Evolutionary conservation across 768 basidiomycete genomes (phyloP).

Genomic region (Galerina marginata): DNA sequence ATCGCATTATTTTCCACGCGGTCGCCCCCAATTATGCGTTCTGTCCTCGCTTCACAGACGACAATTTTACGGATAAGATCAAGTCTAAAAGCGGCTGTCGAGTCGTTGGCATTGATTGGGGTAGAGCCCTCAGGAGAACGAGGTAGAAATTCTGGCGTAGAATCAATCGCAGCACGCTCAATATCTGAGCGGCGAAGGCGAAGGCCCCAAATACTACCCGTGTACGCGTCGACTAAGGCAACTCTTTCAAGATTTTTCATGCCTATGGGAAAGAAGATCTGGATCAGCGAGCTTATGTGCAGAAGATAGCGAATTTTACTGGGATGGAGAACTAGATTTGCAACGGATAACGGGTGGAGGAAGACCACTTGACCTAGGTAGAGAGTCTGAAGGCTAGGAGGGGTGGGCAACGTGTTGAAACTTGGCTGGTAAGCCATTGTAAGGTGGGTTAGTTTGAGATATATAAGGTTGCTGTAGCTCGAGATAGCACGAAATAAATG

Average conservation of each 20-base stretch:
- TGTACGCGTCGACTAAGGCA: constrained; percentile 58
- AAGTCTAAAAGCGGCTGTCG: not conserved
- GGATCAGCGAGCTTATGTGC: not conserved
- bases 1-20: constrained; percentile 33
- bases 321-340: constrained; percentile 32
- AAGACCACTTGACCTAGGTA: constrained; percentile 57
- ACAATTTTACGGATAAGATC: constrained; percentile 46
- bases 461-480: constrained; percentile 48
- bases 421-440: constrained; percentile 11
- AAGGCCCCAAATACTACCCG: constrained; percentile 62
- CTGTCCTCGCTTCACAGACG: constrained; percentile 55
- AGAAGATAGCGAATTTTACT: constrained; percentile 9
- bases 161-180: constrained; percentile 38
- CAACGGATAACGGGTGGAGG: constrained; percentile 45
- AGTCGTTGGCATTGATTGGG: not conserved
- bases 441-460: constrained; percentile 55
- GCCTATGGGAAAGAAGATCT: constrained; percentile 10
- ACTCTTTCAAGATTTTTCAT: constrained; percentile 36
- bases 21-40: constrained; percentile 60
- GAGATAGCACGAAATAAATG: constrained; percentile 45
- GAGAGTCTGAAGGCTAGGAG: constrained; percentile 47
- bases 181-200: constrained; percentile 56
- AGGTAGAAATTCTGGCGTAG: not conserved
- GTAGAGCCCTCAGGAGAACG: constrained; percentile 3
- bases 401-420: constrained; percentile 32